These are phyloP conservation scores for Pseudocercospora pini-densiflorae DNA, from an alignment of 2,329 filamentous ascomycete genomes.

Conservation along the genomic window DNA sequence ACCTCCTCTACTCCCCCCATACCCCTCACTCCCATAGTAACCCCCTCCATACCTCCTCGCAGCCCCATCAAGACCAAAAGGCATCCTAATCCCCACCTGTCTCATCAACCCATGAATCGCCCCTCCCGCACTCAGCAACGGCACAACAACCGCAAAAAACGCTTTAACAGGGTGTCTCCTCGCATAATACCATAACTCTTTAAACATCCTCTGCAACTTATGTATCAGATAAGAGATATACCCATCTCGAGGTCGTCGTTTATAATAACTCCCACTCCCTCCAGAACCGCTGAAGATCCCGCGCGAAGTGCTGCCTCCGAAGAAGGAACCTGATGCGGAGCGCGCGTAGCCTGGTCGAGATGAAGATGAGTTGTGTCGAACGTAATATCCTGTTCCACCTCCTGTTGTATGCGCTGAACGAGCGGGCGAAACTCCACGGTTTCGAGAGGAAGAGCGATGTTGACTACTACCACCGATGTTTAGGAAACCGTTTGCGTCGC, in stretches of 20 bases:
- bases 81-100: constrained; percentile 79
- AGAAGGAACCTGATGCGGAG: constrained; percentile 28
- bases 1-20: constrained; percentile 41
- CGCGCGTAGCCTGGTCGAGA: constrained; percentile 22
- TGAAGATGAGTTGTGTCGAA: constrained; percentile 23
- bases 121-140: constrained; percentile 77
- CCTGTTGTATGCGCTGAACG: constrained; percentile 22
- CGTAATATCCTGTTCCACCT: constrained; percentile 32
- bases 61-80: constrained; percentile 53
- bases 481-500: constrained; percentile 28
- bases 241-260: constrained; percentile 74
- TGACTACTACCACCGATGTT: constrained; percentile 13
- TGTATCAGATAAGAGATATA: constrained; percentile 76
- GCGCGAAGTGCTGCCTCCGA: constrained; percentile 28
- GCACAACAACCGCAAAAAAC: constrained; percentile 86
- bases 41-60: constrained; percentile 34
- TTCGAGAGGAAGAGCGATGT: constrained; percentile 19
- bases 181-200: constrained; percentile 80
- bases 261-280: constrained; percentile 70
- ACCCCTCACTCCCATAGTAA: constrained; percentile 54
- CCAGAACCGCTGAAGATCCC: constrained; percentile 34
- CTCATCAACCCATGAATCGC: constrained; percentile 77
- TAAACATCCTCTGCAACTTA: constrained; percentile 77
- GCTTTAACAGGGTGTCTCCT: constrained; percentile 85
- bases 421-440: constrained; percentile 31